Conservation (phyloP, 2,329 filamentous ascomycete species). For the Trichoderma atrobrunneum region DNA sequence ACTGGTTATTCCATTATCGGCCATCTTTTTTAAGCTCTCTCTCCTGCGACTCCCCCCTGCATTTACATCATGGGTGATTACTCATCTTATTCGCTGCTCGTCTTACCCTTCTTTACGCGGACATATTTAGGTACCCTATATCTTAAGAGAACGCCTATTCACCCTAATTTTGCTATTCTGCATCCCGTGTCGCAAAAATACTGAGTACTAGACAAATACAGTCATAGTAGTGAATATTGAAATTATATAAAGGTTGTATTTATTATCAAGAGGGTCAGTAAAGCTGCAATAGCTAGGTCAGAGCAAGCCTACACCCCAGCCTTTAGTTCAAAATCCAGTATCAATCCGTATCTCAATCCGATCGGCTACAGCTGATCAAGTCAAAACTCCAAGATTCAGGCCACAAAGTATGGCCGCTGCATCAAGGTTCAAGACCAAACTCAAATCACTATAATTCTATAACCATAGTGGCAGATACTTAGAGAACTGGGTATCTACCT, state of each 20-base stretch:
- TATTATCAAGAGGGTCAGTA: no score
- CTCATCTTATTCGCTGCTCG: not conserved
- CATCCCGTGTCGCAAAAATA: not conserved
- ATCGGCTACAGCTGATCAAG: no score
- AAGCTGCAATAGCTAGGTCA: no score
- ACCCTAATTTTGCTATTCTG: not conserved
- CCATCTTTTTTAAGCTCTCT: not conserved
- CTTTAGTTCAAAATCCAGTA: no score
- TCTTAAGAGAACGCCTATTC: not conserved
- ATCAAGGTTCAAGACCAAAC: no score
- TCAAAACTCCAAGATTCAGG: no score
- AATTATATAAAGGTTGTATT: not conserved
- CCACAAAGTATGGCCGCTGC: not conserved
- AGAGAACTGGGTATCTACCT: no score
- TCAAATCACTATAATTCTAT: no score
- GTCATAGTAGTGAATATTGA: not conserved
- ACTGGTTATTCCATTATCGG: not conserved
- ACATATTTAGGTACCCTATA: not conserved
- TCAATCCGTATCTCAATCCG: no score
- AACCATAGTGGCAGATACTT: no score
- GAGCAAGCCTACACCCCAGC: no score
- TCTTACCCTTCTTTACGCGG: not conserved
- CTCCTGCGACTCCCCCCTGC: no score
- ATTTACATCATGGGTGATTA: not conserved
- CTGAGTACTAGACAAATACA: not conserved